These are phyloP conservation scores for Cicer chorassanicum DNA, from an alignment of 306 rosid species.

Conservation along the genomic window DNA sequence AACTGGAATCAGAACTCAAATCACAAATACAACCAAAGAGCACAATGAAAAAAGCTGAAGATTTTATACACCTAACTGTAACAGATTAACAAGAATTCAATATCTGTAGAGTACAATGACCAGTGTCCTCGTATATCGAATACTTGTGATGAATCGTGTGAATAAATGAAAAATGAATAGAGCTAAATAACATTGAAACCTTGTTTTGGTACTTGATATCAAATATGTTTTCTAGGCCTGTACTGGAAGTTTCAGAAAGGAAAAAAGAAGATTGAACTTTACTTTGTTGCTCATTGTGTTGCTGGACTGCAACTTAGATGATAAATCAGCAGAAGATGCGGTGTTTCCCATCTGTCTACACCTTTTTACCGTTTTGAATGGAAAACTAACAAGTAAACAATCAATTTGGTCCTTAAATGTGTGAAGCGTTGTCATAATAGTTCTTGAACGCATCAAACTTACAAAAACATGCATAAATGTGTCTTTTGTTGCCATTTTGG, in stretches of 20 bases:
- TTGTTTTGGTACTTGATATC: constrained; percentile 40
- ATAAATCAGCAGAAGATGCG: constrained; percentile 21
- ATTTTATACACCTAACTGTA: constrained; percentile 46
- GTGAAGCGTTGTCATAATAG: too few species aligned
- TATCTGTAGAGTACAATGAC: constrained; percentile 56
- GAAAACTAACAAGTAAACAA: too few species aligned
- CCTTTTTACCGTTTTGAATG: constrained; percentile 26
- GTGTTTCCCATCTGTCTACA: constrained; percentile 14
- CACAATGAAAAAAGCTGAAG: constrained; percentile 44
- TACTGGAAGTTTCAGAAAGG: constrained; percentile 38
- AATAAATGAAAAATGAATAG: constrained; percentile 47
- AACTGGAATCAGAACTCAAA: constrained; percentile 44
- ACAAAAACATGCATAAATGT: too few species aligned
- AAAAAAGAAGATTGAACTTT: constrained; percentile 29
- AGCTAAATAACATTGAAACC: constrained; percentile 41
- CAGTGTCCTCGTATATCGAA: constrained; percentile 47
- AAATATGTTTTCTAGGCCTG: constrained; percentile 44
- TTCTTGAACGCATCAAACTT: too few species aligned
- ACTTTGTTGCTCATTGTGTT: constrained; percentile 42
- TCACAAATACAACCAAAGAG: constrained; percentile 51
- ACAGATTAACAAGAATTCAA: constrained; percentile 52
- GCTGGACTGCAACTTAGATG: constrained; percentile 32
- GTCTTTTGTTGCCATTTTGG: too few species aligned
- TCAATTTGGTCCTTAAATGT: too few species aligned
- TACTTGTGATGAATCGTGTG: constrained; percentile 37